Evolutionary conservation across 192 early-diverging fungal genomes (phyloP), one percentile per base, ranked within the genome.

Genomic region (Mortierella alpina): DNA sequence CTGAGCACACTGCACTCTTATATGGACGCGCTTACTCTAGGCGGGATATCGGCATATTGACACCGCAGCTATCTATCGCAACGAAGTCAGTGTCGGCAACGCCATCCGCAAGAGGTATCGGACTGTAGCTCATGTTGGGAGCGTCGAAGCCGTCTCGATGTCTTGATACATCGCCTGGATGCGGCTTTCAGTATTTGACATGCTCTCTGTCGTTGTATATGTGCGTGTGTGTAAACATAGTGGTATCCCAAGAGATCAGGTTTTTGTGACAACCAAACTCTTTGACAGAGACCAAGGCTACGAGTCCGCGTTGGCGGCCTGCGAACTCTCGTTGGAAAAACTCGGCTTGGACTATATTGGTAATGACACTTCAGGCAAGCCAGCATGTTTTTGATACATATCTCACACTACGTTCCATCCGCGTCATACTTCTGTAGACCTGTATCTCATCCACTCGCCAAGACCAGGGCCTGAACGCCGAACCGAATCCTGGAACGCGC

Each of bases 251-350:
- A 83, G 87, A 45, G 74, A 82, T 23, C 59, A 91, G 66, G 83
- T 92, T 47, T 92, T 88, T 71, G 72, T 92, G 31, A 91, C 90
- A 13, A 91, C 91, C 5, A 92, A 92, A 69, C 78, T 92, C 13
- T 84, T 73, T 81, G 73, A 87, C 60, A 8, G 79, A 10, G 84
- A 90, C 69, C 89, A 90, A 52, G 87, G 87, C 0, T 85, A 68
- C 58, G 74, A 88, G 1, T 79, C 70, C 31, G 84, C 85, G 11
- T 64, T 90, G 10, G 59, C 81, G 48, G 90, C 87, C 20, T 84
- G 87, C 56, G 85, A 89, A 50, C 63, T 68, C 20, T 88, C 89
- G 23, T 72, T 92, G 58, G 22, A 83, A 54, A 84, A 84, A 18
- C 85, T 93, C 9, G 81, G 83, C 4, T 58, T 86, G 39, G 83